Evolutionary conservation across 202 grass and related monocot species (phyloP), one percentile per base, ranked within the genome.

Genomic region (Carex arenaria): DNA sequence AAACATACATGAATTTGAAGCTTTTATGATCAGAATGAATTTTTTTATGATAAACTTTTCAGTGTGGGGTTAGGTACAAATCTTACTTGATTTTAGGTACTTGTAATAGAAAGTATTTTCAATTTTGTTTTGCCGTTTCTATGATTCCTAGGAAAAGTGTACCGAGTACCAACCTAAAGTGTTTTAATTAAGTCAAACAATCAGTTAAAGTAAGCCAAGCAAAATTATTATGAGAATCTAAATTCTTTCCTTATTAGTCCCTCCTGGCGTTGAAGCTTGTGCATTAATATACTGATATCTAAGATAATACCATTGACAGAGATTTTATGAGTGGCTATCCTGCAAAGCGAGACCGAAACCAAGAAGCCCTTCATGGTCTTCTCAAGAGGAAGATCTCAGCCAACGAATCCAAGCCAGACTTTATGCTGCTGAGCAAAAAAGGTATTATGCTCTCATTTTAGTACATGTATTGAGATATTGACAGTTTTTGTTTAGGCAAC

Each of bases 271-370:
- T 10, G 15, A 49, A 81, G 61, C 54, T 84, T 66, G 84, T 40
- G 30, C 19, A 64, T 15, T 43, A 59, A 82, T 40, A 40, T 82
- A 56, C 61, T 30, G 45, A 17, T 54, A 17, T 59, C 15, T 19
- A 78, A 10, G 36, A 59, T 78, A 78, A 60, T 20, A 60, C 17
- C 18, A 4, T 86, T 89, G 71, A 42, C 93, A 99, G 96, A 91
- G 94, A 99, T 99, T 94, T 78, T 85, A 92, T 82, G 93, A 99
- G 51, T 98, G 93, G 93, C 80, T 99, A 74, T 93, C 91, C 18
- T 93, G 88, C 84, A 99, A 99, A 89, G 96, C 96, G 53, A 93
- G 96, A 85, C 89, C 89, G 72, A 99, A 99, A 82, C 91, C 96
- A 23, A 85, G 93, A 63, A 99, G 96, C 73, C 96, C 96, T 1